Percentiles rank a stretch among this genome's conserved stretches.
Evolutionary conservation across 1,284 basidiomycete genomes (phyloP).

Genomic region (Apiotrichum mycotoxinovorans): DNA sequence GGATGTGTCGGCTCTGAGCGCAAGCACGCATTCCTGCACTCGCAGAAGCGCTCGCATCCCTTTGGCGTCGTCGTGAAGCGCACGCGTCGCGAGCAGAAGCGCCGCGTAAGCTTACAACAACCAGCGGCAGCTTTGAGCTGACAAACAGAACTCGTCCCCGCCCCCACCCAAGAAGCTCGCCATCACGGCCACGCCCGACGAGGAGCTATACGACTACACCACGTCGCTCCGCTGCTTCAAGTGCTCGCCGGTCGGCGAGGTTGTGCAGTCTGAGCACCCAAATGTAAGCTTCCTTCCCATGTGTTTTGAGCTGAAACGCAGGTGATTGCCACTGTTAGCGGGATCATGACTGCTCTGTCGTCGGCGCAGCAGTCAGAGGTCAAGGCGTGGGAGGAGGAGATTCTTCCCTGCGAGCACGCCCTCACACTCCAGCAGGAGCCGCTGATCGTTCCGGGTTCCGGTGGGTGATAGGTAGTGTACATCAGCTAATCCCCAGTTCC

Average conservation of each 20-base stretch:
- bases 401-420: slow-evolving; percentile 81
- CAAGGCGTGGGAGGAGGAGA: slow-evolving; percentile 97
- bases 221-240: slow-evolving; percentile 72
- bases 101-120: slow-evolving; percentile 59
- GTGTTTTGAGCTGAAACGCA: slow-evolving; percentile 31
- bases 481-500: slow-evolving; percentile 57
- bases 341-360: slow-evolving; percentile 75
- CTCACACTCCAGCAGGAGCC: slow-evolving; percentile 67
- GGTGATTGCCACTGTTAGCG: slow-evolving; percentile 62
- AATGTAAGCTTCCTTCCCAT: slow-evolving; percentile 32
- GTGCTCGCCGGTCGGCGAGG: slow-evolving; percentile 57
- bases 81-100: slow-evolving; percentile 62
- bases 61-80: slow-evolving; percentile 81
- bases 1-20: slow-evolving; percentile 63
- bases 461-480: slow-evolving; percentile 16
- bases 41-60: slow-evolving; percentile 65
- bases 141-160: slow-evolving; percentile 56
- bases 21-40: slow-evolving; percentile 70
- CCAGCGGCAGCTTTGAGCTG: not conserved
- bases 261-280: slow-evolving; percentile 55
- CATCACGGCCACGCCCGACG: slow-evolving; percentile 77
- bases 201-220: slow-evolving; percentile 76
- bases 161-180: slow-evolving; percentile 88
- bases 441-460: slow-evolving; percentile 33
- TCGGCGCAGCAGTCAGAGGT: slow-evolving; percentile 90